Evolutionary conservation across 1,284 basidiomycete species (phyloP).

Genomic region (Ceratobasidium sp.): DNA sequence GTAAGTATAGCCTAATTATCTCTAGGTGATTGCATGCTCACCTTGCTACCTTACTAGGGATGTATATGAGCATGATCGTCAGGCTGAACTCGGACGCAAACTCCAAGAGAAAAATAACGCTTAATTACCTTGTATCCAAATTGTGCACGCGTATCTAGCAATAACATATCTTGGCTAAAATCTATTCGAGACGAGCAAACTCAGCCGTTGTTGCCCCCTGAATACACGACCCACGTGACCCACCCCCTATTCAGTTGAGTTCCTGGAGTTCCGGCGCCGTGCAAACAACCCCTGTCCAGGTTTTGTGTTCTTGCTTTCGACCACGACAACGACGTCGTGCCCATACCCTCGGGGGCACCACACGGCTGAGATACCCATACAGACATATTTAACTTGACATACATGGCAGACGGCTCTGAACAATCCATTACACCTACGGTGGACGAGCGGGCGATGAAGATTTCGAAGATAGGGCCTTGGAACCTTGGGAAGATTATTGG

Average conservation of each 20-base stretch:
- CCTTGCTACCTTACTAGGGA: slow-evolving; percentile 59
- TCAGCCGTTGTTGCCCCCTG: background rate
- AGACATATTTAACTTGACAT: slow-evolving; percentile 2
- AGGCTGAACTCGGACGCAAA: slow-evolving; percentile 56
- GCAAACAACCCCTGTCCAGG: background rate
- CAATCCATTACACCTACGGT: background rate
- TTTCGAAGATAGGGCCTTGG: slow-evolving; percentile 81
- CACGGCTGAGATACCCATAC: slow-evolving; percentile 6
- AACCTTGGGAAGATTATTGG: slow-evolving; percentile 94
- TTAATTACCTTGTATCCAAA: background rate
- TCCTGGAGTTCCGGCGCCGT: background rate
- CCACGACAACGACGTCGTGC: background rate
- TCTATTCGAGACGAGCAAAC: background rate
- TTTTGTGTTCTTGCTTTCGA: slow-evolving; percentile 8
- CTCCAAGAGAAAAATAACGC: slow-evolving; percentile 51
- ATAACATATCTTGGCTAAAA: background rate
- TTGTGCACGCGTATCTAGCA: slow-evolving; percentile 3
- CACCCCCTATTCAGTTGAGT: slow-evolving; percentile 2
- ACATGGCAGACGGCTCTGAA: slow-evolving; percentile 27
- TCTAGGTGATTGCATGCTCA: slow-evolving; percentile 41
- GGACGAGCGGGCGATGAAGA: slow-evolving; percentile 56
- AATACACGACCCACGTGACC: slow-evolving; percentile 8
- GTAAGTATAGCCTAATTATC: slow-evolving; percentile 58
- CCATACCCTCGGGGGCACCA: slow-evolving; percentile 13
- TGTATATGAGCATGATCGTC: slow-evolving; percentile 79